These are phyloP conservation scores for Aureobasidium sp. DNA, from an alignment of 2,329 filamentous ascomycete species.

Conservation along the genomic window DNA sequence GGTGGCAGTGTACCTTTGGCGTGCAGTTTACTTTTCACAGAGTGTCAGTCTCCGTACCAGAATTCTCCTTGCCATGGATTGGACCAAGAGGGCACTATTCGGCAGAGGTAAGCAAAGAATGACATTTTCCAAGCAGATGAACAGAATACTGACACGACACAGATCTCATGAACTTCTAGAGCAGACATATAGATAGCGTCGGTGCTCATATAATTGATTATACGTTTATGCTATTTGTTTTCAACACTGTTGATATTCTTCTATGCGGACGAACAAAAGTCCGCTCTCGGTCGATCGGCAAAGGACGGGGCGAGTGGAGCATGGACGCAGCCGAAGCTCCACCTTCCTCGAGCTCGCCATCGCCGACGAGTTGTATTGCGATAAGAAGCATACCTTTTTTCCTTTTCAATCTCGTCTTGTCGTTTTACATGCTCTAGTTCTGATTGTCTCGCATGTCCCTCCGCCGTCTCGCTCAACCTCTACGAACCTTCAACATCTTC, in stretches of 20 bases:
- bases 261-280: neutral
- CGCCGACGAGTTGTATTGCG: neutral
- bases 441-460: conserved; percentile 3
- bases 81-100: conserved; percentile 93
- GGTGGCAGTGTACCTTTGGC: conserved; percentile 91
- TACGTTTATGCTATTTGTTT: neutral
- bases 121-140: neutral
- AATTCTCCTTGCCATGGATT: conserved; percentile 90
- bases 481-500: neutral
- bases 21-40: conserved; percentile 94
- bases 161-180: conserved; percentile 19
- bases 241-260: neutral
- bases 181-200: conserved; percentile 6
- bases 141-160: neutral
- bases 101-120: conserved; percentile 66
- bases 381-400: neutral
- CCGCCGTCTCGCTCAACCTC: neutral
- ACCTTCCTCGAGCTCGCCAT: conserved; percentile 3
- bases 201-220: conserved; percentile 5
- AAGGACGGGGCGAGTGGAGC: conserved; percentile 2
- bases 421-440: neutral
- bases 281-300: conserved; percentile 6
- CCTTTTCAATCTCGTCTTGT: neutral
- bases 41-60: conserved; percentile 89
- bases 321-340: neutral